These are phyloP conservation scores for Globisporangium irregulare DNA, from an alignment of 352 stramenopile genomes.

Conservation along the genomic window DNA sequence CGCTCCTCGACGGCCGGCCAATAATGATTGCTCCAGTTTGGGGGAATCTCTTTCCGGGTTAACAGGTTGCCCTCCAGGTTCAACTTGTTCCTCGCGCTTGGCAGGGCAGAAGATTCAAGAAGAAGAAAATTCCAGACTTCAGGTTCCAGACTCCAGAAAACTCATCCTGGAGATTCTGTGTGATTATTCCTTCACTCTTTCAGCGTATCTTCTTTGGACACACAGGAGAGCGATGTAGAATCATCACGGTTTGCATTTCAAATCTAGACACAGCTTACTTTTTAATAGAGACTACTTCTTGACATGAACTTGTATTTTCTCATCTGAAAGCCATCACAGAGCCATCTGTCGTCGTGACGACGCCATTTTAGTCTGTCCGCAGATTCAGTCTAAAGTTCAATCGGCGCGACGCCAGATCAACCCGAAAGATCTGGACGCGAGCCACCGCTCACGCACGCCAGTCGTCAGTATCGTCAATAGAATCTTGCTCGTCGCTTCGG, in stretches of 20 bases:
- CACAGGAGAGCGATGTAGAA: background rate
- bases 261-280: background rate
- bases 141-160: conserved; percentile 1
- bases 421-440: too few species aligned
- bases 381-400: background rate
- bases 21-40: background rate
- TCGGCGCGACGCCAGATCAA: background rate
- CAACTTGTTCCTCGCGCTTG: background rate
- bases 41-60: background rate
- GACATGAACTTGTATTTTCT: background rate
- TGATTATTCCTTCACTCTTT: background rate
- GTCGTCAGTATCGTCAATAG: background rate
- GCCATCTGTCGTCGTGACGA: background rate
- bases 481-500: background rate
- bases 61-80: background rate
- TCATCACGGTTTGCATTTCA: background rate
- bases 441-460: background rate
- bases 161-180: background rate
- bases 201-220: background rate
- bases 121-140: conserved; percentile 1
- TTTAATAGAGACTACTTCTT: background rate
- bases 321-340: background rate
- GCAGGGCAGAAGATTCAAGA: background rate
- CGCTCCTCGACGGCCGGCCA: background rate
- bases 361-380: background rate